Evolutionary conservation across 148 eudicot species (phyloP), one percentile per base, ranked within the genome.

Genomic region (Fagopyrum tataricum): DNA sequence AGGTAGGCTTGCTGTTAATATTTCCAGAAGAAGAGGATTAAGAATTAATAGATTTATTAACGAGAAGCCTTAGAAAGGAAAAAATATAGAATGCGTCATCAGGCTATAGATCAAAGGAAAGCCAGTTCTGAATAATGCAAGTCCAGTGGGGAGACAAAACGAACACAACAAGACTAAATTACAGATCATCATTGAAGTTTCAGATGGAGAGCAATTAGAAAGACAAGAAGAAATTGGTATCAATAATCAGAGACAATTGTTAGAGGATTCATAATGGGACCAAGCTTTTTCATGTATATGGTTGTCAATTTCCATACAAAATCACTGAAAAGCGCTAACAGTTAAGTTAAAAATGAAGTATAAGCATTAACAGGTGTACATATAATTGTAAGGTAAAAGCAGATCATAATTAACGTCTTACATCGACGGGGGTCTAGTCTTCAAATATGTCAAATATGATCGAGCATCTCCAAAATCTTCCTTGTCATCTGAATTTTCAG

Each of bases 361-460:
- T 62, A 62, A 21, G 37, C 21, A 24, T 64, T 9, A 26, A 12
- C 5, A 21, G 26, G 26, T 64, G 5, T 23, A 5, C 70, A 64
- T 18, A 13, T 37, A 64, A 64, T 23, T 44, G 20, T 10, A 67
- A 13, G 23, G 15, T 53, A 62, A 73, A 11, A 51, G 49, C 48
- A 31, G 70, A 39, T 4, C 44, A 15, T 8, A 14, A 49, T 6
- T 0, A 20, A 67, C 24, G 46, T 75, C 81, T 78, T 80, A 95
- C 99, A 84, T 81, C 47, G 97, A 95, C 78, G 97, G 79, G 71
- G 99, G 99, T 77, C 99, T 87, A 64, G 92, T 87, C 76, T 85
- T 85, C 41, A 95, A 91, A 82, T 95, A 95, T 46, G 93, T 88
- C 17, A 86, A 81, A 80, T 95, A 95, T 13, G 87, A 83, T 73